Evolutionary conservation across 306 rosid genomes (phyloP), one percentile per base, ranked within the genome.

Genomic region (Trifolium subterraneum): DNA sequence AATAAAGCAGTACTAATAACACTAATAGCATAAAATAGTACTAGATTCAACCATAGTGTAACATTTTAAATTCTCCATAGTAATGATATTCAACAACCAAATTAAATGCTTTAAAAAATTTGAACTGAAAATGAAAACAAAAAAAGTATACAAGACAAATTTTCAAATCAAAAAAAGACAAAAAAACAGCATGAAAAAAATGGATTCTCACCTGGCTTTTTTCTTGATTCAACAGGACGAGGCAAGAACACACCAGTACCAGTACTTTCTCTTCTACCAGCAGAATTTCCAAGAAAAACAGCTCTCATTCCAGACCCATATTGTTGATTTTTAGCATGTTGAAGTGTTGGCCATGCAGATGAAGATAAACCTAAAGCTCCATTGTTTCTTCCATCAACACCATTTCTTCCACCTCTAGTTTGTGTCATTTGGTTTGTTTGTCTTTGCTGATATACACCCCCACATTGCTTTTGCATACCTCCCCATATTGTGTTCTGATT

Each of bases 201-300:
- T 2, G 2, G 18, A 4, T 3, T 19, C 13, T 19, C 13, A 90
- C 98, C 96, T 81, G 81, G 85, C 72, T 86, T 94, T 72, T 64
- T 78, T 2, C 92, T 68, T 0, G 86, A 11, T 16, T 84, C 93
- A 6, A 88, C 39, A 13, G 80, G 87, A 16, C 97, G 92, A 10
- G 98, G 98, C 55, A 94, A 70, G 72, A 94, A 94, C 7, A 94
- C 98, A 0, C 98, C 98, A 20, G 98, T 94, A 18, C 98, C 98
- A 15, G 91, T 74, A 55, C 88, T 79, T 48, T 86, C 97, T 69
- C 86, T 83, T 67, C 75, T 86, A 0, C 71, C 87, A 3, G 50
- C 48, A 4, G 78, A 78, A 29, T 68, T 73, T 0, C 76, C 83
- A 0, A 90, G 84, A 23, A 90, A 86, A 20, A 80, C 83, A 19